Evolutionary conservation across 2,329 filamentous ascomycete genomes (phyloP), one percentile per base, ranked within the genome.

Genomic region (Geosmithia flava): DNA sequence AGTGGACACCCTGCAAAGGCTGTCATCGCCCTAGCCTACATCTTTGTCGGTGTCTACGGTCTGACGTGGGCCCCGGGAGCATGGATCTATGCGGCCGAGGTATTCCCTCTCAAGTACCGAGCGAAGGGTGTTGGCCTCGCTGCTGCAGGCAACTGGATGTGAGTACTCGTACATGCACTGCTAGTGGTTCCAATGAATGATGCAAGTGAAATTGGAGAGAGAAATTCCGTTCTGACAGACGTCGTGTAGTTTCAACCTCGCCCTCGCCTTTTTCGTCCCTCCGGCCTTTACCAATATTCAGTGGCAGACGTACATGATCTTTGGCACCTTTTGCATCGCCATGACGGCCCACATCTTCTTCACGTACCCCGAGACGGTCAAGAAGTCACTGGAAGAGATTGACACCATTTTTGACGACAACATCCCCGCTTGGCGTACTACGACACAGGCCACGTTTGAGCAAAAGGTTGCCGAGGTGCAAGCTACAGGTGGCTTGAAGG

Each of bases 311-410:
- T 78, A 76, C 54, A 64, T 70, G 44, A 65, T 66, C 46, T 68
- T 65, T 47, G 58, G 65, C 10, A 64, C 70, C 10, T 70, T 69
- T 49, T 68, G 64, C 49, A 55, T 70, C 37, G 67, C 63, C 29
- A 68, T 67, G 46, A 59, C 64, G 3, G 55, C 70, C 27, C 69
- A 74, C 44, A 54, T 55, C 4, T 74, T 71, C 55, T 62, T 72
- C 51, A 62, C 71, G 52, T 72, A 71, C 49, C 68, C 68, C 0
- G 70, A 74, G 50, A 72, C 71, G 0, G 63, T 67, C 50, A 56
- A 58, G 52, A 70, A 72, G 41, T 72, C 69, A 1, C 66, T 83
- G 2, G 81, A 84, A 58, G 80, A 84, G 55, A 75, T 83, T 58
- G 80, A 84, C 48, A 43, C 56, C 7, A 59, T 65, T 40, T 66